These are phyloP conservation scores for Beta macrorhiza DNA, from an alignment of 179 eudicot species.

Conservation along the genomic window DNA sequence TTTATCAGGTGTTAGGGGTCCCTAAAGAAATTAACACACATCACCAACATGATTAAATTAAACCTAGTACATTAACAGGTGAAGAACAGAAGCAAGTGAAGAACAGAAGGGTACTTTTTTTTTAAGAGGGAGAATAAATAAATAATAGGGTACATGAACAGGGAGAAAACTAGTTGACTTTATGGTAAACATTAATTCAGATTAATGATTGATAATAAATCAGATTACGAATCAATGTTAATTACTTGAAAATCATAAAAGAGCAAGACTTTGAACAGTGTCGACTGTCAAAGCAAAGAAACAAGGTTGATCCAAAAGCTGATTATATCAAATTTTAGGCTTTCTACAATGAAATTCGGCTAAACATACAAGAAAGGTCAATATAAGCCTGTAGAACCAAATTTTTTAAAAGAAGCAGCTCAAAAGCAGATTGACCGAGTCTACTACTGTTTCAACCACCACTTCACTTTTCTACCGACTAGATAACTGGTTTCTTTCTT, in stretches of 20 bases:
- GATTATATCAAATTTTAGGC: not conserved
- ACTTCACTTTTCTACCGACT: constrained; percentile 19
- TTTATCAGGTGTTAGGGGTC: constrained; percentile 84
- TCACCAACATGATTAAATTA: not conserved
- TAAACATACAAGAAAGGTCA: constrained; percentile 2
- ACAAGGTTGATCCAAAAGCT: not conserved
- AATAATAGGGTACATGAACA: not conserved
- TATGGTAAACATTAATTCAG: not conserved
- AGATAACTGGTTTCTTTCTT: not conserved
- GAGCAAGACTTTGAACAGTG: not conserved
- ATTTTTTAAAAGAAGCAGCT: constrained; percentile 11
- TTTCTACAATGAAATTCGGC: not conserved
- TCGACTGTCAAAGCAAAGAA: not conserved
- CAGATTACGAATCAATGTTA: not conserved
- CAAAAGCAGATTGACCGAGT: constrained; percentile 19
- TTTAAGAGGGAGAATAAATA: no score
- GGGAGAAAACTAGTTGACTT: not conserved
- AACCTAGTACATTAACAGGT: not conserved
- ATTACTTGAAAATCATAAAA: not conserved
- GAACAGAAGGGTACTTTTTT: no score
- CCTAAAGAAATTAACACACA: constrained; percentile 38
- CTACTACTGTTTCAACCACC: constrained; percentile 21
- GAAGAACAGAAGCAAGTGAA: not conserved
- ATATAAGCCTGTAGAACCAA: constrained; percentile 14
- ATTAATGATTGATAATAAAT: not conserved